A percentile compares a stretch with the other conserved stretches of the same genome.
Evolutionary conservation across 768 basidiomycete species (phyloP).

Genomic region (Suillus tomentosus): DNA sequence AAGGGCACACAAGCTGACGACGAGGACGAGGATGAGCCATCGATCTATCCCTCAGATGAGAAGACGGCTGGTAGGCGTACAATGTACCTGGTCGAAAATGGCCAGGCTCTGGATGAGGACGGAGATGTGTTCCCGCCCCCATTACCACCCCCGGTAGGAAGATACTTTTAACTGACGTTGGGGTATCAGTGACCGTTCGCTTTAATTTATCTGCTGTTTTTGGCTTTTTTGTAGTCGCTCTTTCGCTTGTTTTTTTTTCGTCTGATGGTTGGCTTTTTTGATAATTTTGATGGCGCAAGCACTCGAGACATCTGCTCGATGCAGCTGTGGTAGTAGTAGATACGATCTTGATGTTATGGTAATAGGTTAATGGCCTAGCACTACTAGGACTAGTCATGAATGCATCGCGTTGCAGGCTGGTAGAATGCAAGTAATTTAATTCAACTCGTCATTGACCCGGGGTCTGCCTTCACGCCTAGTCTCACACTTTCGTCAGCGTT

Average conservation of each 20-base stretch:
- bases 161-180: constrained; percentile 8
- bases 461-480: too few relatives aligned
- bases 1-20: constrained; percentile 14
- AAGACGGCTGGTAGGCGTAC: constrained; percentile 37
- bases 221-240: constrained; percentile 20
- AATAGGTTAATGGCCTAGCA: neutral
- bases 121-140: neutral
- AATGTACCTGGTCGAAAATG: constrained; percentile 35
- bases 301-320: constrained; percentile 5
- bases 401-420: too few relatives aligned
- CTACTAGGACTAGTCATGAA: too few relatives aligned
- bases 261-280: neutral
- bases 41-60: constrained; percentile 28
- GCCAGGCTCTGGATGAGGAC: constrained; percentile 23
- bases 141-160: neutral
- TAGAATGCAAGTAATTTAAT: too few relatives aligned
- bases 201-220: constrained; percentile 35
- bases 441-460: too few relatives aligned
- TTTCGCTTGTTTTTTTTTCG: constrained; percentile 12
- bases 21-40: constrained; percentile 30
- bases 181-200: constrained; percentile 3
- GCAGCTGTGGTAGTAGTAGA: neutral
- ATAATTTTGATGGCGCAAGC: neutral
- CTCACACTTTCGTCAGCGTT: too few relatives aligned
- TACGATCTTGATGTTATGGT: constrained; percentile 6